phyloP scores from a whole-genome alignment of 2,329 filamentous ascomycete genomes.

The Drechslerella coelobrocha region DNA sequence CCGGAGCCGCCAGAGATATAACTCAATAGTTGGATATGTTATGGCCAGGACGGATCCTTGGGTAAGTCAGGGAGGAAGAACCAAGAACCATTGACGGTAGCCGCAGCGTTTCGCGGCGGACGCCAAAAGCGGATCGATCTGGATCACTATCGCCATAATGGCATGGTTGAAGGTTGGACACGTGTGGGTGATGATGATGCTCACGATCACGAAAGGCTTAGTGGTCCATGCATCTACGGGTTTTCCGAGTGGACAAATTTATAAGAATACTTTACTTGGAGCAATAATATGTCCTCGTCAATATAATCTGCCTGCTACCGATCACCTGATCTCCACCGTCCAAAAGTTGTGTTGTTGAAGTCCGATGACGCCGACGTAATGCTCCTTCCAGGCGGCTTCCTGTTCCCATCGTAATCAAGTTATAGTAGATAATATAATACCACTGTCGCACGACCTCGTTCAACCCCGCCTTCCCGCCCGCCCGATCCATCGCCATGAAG shows the following conservation, averaged over 20 bases:
- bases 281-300: too few species aligned
- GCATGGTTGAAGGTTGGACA: not conserved
- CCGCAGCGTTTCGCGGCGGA: not conserved
- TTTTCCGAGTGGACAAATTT: too few species aligned
- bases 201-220: not conserved
- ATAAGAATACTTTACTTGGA: too few species aligned
- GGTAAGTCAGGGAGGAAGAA: not conserved
- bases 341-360: too few species aligned
- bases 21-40: not conserved
- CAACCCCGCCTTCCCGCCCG: not conserved
- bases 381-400: too few species aligned
- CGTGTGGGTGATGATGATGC: not conserved
- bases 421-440: too few species aligned
- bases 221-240: too few species aligned
- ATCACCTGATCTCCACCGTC: too few species aligned
- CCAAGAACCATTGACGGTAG: not conserved
- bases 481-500: constrained; percentile 22
- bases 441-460: constrained; percentile 4
- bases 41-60: constrained; percentile 5
- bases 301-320: too few species aligned
- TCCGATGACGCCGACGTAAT: too few species aligned
- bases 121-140: constrained; percentile 7
- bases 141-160: not conserved
- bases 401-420: not conserved
- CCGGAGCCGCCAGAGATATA: not conserved